A percentile compares a stretch with the other conserved stretches of the same genome.
These are phyloP conservation scores for Annona cherimola DNA, from an alignment of 164 flowering plant genomes.

Conservation along the genomic window DNA sequence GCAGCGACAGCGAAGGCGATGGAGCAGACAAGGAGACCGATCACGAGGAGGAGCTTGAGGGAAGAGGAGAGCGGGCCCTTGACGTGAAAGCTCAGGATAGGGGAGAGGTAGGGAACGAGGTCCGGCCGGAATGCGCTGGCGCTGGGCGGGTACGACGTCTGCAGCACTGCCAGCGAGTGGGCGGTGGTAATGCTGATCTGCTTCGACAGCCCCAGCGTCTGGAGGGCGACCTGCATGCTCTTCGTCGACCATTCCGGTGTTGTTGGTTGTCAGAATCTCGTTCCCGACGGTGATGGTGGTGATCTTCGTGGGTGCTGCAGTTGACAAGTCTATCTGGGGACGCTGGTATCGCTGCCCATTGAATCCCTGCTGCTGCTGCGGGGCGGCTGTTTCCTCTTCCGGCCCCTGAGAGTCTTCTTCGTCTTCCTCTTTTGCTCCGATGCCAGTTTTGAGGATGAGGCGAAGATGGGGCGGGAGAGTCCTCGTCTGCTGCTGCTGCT, in stretches of 20 bases:
- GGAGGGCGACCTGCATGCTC: conserved; percentile 19
- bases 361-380: too few relatives aligned
- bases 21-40: too few relatives aligned
- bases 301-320: conserved; percentile 46
- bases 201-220: conserved; percentile 19
- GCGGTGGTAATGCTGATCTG: conserved; percentile 28
- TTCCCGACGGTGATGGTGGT: conserved; percentile 45
- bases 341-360: too few relatives aligned
- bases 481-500: too few relatives aligned
- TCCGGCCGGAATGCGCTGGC: conserved; percentile 25
- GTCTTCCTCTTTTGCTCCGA: too few relatives aligned
- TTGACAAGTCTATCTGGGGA: too few relatives aligned
- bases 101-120: conserved; percentile 13
- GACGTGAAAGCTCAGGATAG: conserved; percentile 23
- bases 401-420: too few relatives aligned
- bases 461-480: too few relatives aligned
- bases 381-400: too few relatives aligned
- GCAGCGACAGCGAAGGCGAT: too few relatives aligned
- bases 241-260: conserved; percentile 25
- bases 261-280: conserved; percentile 41
- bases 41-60: too few relatives aligned
- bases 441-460: too few relatives aligned
- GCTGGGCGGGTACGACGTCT: conserved; percentile 29
- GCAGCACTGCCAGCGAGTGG: conserved; percentile 23
- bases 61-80: conserved; percentile 24